These are phyloP conservation scores for Amoeboaphelidium protococcarum DNA, from an alignment of 371 early-diverging fungal genomes.

Conservation along the genomic window DNA sequence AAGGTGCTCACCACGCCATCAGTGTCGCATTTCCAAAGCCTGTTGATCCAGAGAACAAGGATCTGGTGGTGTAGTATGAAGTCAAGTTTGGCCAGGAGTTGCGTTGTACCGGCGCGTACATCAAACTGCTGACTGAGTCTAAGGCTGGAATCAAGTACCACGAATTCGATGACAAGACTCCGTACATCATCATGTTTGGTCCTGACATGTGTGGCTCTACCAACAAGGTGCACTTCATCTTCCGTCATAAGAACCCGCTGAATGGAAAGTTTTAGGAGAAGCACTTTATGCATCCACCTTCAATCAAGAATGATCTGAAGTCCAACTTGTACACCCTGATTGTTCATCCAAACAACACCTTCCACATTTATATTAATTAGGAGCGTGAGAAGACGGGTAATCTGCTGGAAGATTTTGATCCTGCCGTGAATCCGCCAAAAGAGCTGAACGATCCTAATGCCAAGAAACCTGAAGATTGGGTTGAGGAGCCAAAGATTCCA, in stretches of 20 bases:
- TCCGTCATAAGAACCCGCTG: conserved; percentile 59
- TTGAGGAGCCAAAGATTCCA: conserved; percentile 54
- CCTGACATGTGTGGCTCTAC: conserved; percentile 84
- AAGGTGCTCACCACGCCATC: conserved; percentile 36
- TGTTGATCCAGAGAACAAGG: conserved; percentile 21
- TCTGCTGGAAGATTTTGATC: conserved; percentile 61
- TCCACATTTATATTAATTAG: conserved; percentile 53
- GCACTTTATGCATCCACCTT: conserved; percentile 33
- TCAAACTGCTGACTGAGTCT: conserved; percentile 35
- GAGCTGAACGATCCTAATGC: conserved; percentile 62
- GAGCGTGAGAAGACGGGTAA: conserved; percentile 32
- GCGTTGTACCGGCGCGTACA: conserved; percentile 90
- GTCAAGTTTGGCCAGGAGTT: conserved; percentile 78
- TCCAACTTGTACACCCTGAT: conserved; percentile 73
- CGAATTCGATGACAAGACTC: conserved; percentile 56
- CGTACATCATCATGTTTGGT: conserved; percentile 63
- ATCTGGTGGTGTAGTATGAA: conserved; percentile 69
- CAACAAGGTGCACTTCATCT: conserved; percentile 79
- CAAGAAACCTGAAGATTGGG: conserved; percentile 81
- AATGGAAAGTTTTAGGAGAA: conserved; percentile 37
- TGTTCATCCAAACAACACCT: conserved; percentile 62
- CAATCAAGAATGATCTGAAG: conserved; percentile 30
- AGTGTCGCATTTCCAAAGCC: conserved; percentile 21
- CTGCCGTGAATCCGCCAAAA: conserved; percentile 70
- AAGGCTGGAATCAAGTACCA: conserved; percentile 25